These are phyloP conservation scores for Metahyphopichia silvanorum DNA, from an alignment of 805 yeast genomes.

Conservation along the genomic window DNA sequence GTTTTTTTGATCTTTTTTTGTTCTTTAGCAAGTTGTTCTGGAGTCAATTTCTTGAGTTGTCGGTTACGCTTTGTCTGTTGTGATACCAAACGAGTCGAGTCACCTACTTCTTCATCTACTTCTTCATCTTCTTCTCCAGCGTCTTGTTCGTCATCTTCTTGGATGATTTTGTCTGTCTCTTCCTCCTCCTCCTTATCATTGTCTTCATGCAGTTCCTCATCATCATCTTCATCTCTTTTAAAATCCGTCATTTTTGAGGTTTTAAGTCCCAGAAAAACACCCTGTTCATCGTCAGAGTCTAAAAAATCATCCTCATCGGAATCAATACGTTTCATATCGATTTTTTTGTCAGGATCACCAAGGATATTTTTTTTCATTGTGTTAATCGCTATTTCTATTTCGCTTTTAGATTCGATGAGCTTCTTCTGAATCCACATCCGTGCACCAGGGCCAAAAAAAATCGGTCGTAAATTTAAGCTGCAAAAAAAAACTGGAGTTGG, in stretches of 20 bases:
- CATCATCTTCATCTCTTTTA: constrained; percentile 2
- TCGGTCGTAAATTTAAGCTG: too few species aligned
- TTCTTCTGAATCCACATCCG: too few species aligned
- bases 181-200: constrained; percentile 12
- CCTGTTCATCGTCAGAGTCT: constrained; percentile 5
- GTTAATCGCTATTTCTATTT: neutral
- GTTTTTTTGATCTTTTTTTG: constrained; percentile 60
- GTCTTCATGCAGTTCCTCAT: constrained; percentile 8
- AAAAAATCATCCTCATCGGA: constrained; percentile 8
- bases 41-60: constrained; percentile 54
- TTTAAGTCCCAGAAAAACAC: neutral
- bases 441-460: too few species aligned
- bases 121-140: constrained; percentile 14
- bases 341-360: neutral
- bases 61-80: constrained; percentile 10
- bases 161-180: constrained; percentile 7
- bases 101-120: constrained; percentile 2
- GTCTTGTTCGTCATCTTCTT: constrained; percentile 13
- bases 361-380: neutral
- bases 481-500: too few species aligned
- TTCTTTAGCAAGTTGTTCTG: constrained; percentile 52
- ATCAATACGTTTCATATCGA: neutral
- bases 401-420: too few species aligned
- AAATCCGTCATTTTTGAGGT: neutral
- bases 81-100: constrained; percentile 5